A percentile compares a stretch with the other conserved stretches of the same genome.
phyloP scores from a whole-genome alignment of 2,329 filamentous ascomycete genomes.

The Colletotrichum simmondsii region DNA sequence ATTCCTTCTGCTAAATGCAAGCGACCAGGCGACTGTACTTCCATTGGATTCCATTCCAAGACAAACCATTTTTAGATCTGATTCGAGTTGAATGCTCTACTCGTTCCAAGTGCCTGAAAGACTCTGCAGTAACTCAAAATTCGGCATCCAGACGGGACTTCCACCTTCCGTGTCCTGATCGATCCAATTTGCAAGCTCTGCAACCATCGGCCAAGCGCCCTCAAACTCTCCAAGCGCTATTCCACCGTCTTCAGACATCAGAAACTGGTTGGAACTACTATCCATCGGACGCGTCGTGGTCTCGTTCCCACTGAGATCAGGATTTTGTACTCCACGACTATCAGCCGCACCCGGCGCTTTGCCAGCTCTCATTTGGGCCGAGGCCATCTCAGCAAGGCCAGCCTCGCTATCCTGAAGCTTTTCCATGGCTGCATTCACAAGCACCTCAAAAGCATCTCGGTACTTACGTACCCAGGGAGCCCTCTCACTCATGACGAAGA shows the following conservation, averaged over 20 bases:
- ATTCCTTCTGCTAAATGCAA: no score
- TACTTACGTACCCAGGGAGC: slow-evolving; percentile 59
- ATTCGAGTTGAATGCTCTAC: background rate
- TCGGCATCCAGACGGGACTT: slow-evolving; percentile 43
- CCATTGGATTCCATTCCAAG: no score
- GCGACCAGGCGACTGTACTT: no score
- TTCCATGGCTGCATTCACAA: slow-evolving; percentile 50
- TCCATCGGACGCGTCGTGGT: background rate
- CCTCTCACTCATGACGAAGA: slow-evolving; percentile 61
- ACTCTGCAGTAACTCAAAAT: slow-evolving; percentile 43
- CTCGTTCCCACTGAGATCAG: background rate
- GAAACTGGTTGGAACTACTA: background rate
- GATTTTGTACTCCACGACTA: background rate
- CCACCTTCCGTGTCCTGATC: slow-evolving; percentile 40
- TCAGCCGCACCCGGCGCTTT: background rate
- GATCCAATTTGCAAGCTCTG: slow-evolving; percentile 44
- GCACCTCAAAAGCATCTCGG: slow-evolving; percentile 57
- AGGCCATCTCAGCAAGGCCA: slow-evolving; percentile 24
- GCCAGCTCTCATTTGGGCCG: slow-evolving; percentile 16
- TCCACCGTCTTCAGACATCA: background rate
- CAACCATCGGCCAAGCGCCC: slow-evolving; percentile 42
- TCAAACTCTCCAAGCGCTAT: slow-evolving; percentile 21
- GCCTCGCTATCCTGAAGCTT: slow-evolving; percentile 21
- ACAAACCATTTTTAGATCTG: no score
- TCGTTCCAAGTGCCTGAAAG: slow-evolving; percentile 29